These are phyloP conservation scores for Pyrenophora teres DNA, from an alignment of 2,329 filamentous ascomycete species.

Conservation along the genomic window DNA sequence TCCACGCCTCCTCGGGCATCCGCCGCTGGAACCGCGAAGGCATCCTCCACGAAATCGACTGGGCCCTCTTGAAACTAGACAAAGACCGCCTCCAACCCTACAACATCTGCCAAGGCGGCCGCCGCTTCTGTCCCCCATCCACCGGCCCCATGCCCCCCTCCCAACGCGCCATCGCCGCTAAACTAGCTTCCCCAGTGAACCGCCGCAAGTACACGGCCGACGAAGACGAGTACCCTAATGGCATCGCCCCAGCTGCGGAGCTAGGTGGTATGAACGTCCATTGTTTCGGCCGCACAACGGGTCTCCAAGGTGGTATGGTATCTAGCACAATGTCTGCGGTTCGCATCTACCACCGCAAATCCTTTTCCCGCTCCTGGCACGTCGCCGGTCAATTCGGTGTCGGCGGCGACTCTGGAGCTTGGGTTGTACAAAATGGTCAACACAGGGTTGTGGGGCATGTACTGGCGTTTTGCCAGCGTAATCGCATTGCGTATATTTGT, in stretches of 20 bases:
- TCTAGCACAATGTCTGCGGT: conserved; percentile 79
- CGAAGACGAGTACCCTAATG: conserved; percentile 57
- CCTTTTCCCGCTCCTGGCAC: conserved; percentile 74
- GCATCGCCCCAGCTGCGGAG: conserved; percentile 62
- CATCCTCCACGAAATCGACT: conserved; percentile 89
- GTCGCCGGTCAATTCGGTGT: conserved; percentile 68
- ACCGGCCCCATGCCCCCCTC: conserved; percentile 31
- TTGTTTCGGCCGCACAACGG: conserved; percentile 85
- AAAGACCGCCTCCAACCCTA: conserved; percentile 70
- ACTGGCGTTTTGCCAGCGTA: conserved; percentile 81
- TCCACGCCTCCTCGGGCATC: conserved; percentile 90
- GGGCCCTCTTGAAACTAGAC: conserved; percentile 85
- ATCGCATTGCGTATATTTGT: conserved; percentile 85
- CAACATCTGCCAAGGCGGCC: conserved; percentile 69
- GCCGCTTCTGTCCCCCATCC: conserved; percentile 41
- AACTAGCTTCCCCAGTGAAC: conserved; percentile 43
- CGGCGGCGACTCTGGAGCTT: conserved; percentile 90
- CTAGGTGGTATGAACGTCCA: conserved; percentile 81
- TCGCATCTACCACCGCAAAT: conserved; percentile 82
- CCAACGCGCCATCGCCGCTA: conserved; percentile 36
- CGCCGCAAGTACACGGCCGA: conserved; percentile 42
- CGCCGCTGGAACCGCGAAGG: conserved; percentile 73
- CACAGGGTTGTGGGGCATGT: conserved; percentile 88
- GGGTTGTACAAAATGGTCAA: conserved; percentile 81
- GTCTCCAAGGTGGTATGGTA: conserved; percentile 78